Base-by-base conservation (phyloP, 2,329 filamentous ascomycete species). In the Fusarium nelsonii region DNA sequence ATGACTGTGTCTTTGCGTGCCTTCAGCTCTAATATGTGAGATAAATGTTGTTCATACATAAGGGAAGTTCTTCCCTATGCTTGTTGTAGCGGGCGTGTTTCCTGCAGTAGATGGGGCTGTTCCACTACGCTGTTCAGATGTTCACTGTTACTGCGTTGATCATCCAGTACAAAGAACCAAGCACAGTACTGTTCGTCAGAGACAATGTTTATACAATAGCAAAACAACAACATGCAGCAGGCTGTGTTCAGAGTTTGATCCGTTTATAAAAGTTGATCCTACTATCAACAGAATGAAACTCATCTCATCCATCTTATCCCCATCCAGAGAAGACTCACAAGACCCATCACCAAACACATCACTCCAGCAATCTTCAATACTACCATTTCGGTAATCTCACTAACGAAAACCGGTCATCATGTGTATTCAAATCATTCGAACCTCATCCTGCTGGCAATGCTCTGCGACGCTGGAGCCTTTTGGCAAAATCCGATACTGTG, bases 361-460 rank as follows among this genome's bases (percentile, higher is more conserved):
- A 36, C 28, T 28, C 15, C 14, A n/a, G 6, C 8, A 28, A 28
- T 9, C 18, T 6, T 30, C 23, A 4, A 28, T 2, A 50, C 32
- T 40, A 23, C 3, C 10, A 46, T 15, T 36, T 9, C 23, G n/a
- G 15, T n/a, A 18, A 28, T 10, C 11, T 30, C 15, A 32, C 2
- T 6, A 33, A 39, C 18, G 4, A 3, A 28, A 5, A 11, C 1
- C 10, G 12, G n/a, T 14, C 58, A 58, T 11, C n/a, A 68, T 68
- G 63, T 68, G 64, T 15, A 26, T 39, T 8, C 37, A 51, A 32
- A 10, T 58, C 39, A 33, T 16, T 5, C 45, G 39, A 11, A 20
- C 32, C n/a, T 30, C 64, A 3, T 8, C 28, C 4, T 68, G 63
- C 48, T 68, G 63, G 63, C 41, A 49, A 18, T 68, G 64, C 28